Percentiles rank a stretch among this genome's conserved stretches.
phyloP scores from a whole-genome alignment of 2,329 filamentous ascomycete genomes.

The Colletotrichum simmondsii region DNA sequence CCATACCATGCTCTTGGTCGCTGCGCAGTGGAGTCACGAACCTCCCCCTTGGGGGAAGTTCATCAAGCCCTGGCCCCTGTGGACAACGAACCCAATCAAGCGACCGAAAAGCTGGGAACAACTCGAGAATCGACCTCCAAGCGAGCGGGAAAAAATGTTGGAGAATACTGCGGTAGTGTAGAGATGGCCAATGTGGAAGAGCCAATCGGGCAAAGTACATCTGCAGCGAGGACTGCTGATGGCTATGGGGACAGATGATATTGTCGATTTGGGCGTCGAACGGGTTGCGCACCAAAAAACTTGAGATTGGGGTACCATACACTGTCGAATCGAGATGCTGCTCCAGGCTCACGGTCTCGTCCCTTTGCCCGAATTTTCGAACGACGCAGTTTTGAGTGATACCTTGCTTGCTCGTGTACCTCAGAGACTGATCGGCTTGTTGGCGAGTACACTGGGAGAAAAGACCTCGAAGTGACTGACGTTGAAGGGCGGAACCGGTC shows the following conservation, averaged over 20 bases:
- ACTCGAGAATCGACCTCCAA: not conserved
- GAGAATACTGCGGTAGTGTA: not conserved
- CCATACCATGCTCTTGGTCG: not conserved
- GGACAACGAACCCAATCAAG: slow-evolving; percentile 7
- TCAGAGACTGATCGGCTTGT: not conserved
- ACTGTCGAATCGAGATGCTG: not conserved
- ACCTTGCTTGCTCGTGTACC: not conserved
- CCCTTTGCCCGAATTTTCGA: not conserved
- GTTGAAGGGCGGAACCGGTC: too few relatives aligned
- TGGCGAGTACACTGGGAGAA: not conserved
- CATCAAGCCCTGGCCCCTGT: slow-evolving; percentile 14
- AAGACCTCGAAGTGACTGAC: not conserved
- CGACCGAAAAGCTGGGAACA: slow-evolving; percentile 11
- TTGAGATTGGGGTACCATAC: not conserved
- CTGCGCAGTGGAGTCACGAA: not conserved
- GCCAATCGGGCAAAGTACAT: not conserved
- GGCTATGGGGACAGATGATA: not conserved
- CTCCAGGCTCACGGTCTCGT: not conserved
- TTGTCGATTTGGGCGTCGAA: too few relatives aligned
- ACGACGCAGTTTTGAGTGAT: not conserved
- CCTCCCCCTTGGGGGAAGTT: slow-evolving; percentile 22
- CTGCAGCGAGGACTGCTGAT: too few relatives aligned
- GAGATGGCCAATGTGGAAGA: not conserved
- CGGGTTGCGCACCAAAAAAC: too few relatives aligned
- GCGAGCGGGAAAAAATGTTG: not conserved